These are phyloP conservation scores for Colletotrichum lindemuthianum DNA, from an alignment of 2,329 filamentous ascomycete genomes.

Conservation along the genomic window DNA sequence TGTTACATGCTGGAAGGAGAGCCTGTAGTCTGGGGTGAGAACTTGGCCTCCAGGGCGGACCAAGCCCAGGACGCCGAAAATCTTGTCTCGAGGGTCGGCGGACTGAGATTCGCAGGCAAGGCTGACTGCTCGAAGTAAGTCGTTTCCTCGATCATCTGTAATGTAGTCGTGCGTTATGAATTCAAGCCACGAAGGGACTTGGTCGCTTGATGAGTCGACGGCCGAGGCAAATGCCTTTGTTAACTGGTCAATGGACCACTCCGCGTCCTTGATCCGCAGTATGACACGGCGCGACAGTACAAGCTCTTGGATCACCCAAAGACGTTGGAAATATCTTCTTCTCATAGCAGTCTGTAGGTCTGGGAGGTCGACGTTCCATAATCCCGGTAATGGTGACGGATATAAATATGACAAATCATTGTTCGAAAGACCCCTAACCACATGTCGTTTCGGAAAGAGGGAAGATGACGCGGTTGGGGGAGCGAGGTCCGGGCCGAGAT, in stretches of 20 bases:
- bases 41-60: background rate
- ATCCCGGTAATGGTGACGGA: conserved; percentile 7
- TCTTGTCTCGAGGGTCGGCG: background rate
- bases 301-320: conserved; percentile 16
- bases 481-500: conserved; percentile 35
- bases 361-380: conserved; percentile 15
- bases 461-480: background rate
- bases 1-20: background rate
- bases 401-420: background rate
- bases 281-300: background rate
- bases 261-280: background rate
- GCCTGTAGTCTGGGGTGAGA: background rate
- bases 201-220: background rate
- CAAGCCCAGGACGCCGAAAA: background rate
- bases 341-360: background rate
- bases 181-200: background rate
- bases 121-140: background rate
- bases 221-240: background rate
- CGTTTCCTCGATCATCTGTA: background rate
- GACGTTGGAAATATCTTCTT: conserved; percentile 12
- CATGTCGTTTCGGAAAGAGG: background rate
- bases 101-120: background rate
- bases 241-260: background rate
- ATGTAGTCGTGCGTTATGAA: background rate
- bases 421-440: background rate